Percentiles rank a stretch among this genome's conserved stretches.
phyloP scores from a whole-genome alignment of 257 asterid species.

The Anisodus tanguticus region DNA sequence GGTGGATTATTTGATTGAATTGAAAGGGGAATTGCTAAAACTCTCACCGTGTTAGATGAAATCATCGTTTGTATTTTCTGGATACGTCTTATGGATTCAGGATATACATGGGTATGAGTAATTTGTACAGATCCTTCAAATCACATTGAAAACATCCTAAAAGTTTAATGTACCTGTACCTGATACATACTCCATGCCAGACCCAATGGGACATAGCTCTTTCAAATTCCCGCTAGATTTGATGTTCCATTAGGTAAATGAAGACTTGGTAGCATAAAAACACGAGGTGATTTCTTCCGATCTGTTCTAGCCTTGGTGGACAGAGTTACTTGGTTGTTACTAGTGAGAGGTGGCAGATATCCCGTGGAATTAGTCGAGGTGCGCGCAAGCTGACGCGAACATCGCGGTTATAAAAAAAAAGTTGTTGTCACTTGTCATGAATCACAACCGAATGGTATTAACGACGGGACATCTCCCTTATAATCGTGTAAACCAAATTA shows the following conservation, averaged over 20 bases:
- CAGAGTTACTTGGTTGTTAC: too few relatives aligned
- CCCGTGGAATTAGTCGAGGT: too few relatives aligned
- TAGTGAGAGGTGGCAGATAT: too few relatives aligned
- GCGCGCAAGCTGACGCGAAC: too few relatives aligned
- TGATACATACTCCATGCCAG: background rate
- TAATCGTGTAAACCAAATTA: background rate
- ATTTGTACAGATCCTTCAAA: background rate
- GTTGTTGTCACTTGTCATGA: slow-evolving; percentile 12
- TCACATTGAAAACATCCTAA: slow-evolving; percentile 19
- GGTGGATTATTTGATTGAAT: background rate
- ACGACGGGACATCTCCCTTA: background rate
- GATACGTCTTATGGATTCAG: background rate
- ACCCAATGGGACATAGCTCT: background rate
- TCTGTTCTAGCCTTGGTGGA: too few relatives aligned
- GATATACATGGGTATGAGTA: background rate
- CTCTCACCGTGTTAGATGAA: background rate
- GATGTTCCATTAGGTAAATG: slow-evolving; percentile 6
- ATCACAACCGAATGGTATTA: background rate
- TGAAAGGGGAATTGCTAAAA: background rate
- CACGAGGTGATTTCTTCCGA: too few relatives aligned
- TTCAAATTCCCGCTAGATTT: background rate
- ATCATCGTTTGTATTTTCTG: background rate
- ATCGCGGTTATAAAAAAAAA: background rate
- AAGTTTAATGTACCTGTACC: background rate
- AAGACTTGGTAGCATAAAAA: background rate